A percentile compares a stretch with the other conserved stretches of the same genome.
Evolutionary conservation across 805 yeast species (phyloP).

Genomic region (Lipomyces sp.): DNA sequence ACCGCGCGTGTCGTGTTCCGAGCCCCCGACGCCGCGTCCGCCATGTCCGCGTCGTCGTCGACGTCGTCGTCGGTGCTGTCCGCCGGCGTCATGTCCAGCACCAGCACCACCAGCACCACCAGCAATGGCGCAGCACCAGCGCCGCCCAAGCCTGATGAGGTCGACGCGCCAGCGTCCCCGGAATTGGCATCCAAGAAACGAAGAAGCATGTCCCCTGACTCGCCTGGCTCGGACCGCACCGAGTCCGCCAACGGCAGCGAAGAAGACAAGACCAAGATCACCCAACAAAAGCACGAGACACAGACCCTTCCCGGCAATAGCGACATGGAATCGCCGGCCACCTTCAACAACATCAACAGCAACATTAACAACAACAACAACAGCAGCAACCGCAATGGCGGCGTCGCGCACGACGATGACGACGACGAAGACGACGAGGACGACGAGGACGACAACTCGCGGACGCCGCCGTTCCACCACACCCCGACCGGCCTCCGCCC

Average conservation of each 20-base stretch:
- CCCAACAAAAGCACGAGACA: no score
- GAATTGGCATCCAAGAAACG: background rate
- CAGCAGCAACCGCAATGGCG: background rate
- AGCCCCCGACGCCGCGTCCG: background rate
- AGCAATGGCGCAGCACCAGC: no score
- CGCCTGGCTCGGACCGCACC: constrained; percentile 1
- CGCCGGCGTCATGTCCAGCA: background rate
- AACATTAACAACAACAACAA: background rate
- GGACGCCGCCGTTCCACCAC: constrained; percentile 3
- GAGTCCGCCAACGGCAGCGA: constrained; percentile 6
- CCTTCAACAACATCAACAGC: background rate
- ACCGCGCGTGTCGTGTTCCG: background rate
- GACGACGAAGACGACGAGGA: constrained; percentile 2
- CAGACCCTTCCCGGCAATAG: no score
- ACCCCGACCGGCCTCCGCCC: background rate
- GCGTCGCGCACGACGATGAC: constrained; percentile 1
- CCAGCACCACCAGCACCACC: no score
- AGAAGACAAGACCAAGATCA: background rate
- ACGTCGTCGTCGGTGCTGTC: background rate
- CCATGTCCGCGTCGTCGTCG: background rate
- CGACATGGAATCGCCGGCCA: background rate
- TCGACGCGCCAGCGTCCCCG: background rate
- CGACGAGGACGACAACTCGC: constrained; percentile 2
- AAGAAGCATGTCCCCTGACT: no score
- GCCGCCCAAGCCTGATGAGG: background rate